A percentile compares a stretch with the other conserved stretches of the same genome.
These are phyloP conservation scores for Helminthosporium solani DNA, from an alignment of 2,329 filamentous ascomycete species.

Conservation along the genomic window DNA sequence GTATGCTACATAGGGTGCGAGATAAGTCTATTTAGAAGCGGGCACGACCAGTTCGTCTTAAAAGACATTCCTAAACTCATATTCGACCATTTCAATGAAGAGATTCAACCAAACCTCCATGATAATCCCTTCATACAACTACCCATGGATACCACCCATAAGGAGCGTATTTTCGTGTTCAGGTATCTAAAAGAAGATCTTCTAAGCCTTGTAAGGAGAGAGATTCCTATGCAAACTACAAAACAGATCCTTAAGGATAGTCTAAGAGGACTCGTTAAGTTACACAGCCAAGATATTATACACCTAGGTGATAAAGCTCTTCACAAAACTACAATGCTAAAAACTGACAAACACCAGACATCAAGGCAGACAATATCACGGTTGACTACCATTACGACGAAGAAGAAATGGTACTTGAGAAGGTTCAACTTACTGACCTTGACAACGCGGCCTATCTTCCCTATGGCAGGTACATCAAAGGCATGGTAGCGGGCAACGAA, in stretches of 20 bases:
- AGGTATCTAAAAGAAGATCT: conserved; percentile 23
- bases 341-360: conserved; percentile 19
- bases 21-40: no score
- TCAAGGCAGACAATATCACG: conserved; percentile 36
- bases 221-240: conserved; percentile 13
- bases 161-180: conserved; percentile 25
- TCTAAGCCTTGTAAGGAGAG: conserved; percentile 15
- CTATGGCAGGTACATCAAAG: conserved; percentile 30
- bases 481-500: conserved; percentile 31
- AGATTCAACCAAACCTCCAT: conserved; percentile 24
- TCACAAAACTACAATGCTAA: conserved; percentile 1
- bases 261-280: conserved; percentile 24
- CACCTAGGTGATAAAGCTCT: conserved; percentile 31
- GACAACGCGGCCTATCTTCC: conserved; percentile 42
- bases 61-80: conserved; percentile 26
- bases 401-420: conserved; percentile 14
- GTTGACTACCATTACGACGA: conserved; percentile 16
- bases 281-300: conserved; percentile 28
- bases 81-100: conserved; percentile 20
- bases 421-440: conserved; percentile 29
- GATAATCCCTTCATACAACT: conserved; percentile 19
- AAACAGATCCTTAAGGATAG: conserved; percentile 27
- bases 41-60: conserved; percentile 17
- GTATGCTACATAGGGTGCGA: no score
- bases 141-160: conserved; percentile 20